phyloP scores from a whole-genome alignment of 495 filamentous ascomycete genomes.

The Parachaetomium inaequale region DNA sequence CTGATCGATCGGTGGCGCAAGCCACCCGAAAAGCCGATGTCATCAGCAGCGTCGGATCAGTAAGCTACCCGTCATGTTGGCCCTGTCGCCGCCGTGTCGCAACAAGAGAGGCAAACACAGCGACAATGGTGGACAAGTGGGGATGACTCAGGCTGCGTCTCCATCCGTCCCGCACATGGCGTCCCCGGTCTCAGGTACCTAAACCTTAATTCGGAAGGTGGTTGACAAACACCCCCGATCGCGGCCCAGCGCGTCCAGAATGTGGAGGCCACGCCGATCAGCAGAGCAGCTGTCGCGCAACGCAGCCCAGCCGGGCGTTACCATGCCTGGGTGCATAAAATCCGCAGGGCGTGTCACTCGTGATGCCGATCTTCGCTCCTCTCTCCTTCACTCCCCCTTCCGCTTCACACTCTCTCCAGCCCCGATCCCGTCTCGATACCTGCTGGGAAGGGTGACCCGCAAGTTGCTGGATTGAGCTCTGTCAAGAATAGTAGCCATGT shows the following conservation, averaged over 20 bases:
- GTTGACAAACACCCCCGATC: constrained; percentile 9
- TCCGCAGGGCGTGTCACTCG: not conserved
- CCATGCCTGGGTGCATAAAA: not conserved
- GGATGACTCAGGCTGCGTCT: not conserved
- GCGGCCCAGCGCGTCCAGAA: constrained; percentile 2
- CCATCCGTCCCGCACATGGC: constrained; percentile 8
- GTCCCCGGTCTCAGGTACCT: not conserved
- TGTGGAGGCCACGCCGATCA: constrained; percentile 10
- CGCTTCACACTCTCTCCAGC: not conserved
- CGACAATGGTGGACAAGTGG: not conserved
- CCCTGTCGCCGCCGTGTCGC: not conserved
- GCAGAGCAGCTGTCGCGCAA: not conserved
- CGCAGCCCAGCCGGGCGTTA: not conserved
- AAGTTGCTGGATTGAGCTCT: not conserved
- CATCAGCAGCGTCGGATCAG: not conserved
- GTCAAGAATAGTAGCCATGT: not conserved
- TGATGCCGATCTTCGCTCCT: not conserved
- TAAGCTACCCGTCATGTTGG: not conserved
- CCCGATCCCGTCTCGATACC: not conserved
- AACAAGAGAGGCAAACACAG: too few species aligned
- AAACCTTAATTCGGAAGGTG: constrained; percentile 8
- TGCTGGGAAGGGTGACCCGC: not conserved
- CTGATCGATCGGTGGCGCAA: not conserved
- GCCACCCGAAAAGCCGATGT: not conserved
- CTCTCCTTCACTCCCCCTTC: not conserved